Conservation (phyloP, 2,329 filamentous ascomycete genomes). For the Cytospora leucostoma region DNA sequence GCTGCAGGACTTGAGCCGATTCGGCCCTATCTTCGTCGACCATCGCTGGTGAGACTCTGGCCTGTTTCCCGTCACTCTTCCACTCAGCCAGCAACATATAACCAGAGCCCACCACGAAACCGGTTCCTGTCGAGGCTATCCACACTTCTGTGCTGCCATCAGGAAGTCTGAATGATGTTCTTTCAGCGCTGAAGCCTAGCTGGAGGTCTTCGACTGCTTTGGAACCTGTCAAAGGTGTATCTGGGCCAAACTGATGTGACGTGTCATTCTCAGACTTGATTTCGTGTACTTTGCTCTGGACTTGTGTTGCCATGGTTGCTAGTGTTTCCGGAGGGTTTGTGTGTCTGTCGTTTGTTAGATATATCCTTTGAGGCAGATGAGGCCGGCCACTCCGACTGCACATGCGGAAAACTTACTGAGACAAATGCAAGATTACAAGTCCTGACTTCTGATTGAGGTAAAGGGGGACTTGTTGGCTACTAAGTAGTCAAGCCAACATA, state of each 20-base stretch:
- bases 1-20: constrained; percentile 19
- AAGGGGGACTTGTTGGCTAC: background rate
- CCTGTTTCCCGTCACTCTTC: constrained; percentile 15
- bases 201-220: background rate
- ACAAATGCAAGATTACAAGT: background rate
- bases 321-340: background rate
- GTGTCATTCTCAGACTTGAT: constrained; percentile 1
- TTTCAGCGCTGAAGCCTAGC: constrained; percentile 3
- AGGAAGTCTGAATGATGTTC: constrained; percentile 24
- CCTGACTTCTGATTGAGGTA: background rate
- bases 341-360: background rate
- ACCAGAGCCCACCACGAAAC: constrained; percentile 16
- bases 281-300: constrained; percentile 11
- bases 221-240: background rate
- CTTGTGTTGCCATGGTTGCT: constrained; percentile 12
- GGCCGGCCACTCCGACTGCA: background rate
- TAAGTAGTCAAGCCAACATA: background rate
- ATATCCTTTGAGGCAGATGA: background rate
- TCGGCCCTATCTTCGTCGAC: constrained; percentile 28
- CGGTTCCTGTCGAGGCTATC: constrained; percentile 2
- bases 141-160: constrained; percentile 26
- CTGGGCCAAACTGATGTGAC: background rate
- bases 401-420: background rate
- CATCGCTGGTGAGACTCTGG: constrained; percentile 28
- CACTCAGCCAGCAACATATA: constrained; percentile 18